Conservation (phyloP, 2,329 filamentous ascomycete species). For the Penicillium hordei region DNA sequence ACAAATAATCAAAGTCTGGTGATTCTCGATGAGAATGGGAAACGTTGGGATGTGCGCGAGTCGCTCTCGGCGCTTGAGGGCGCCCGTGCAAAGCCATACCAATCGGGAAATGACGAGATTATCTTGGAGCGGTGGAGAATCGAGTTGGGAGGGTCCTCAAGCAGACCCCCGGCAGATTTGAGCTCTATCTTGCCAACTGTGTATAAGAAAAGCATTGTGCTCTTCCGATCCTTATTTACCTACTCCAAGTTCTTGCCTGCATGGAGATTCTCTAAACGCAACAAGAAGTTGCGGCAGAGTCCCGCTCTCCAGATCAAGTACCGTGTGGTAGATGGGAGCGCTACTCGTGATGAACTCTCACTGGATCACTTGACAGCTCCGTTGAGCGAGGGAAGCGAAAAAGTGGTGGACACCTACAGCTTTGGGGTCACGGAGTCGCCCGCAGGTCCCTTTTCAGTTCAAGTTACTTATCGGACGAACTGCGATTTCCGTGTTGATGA, state of each 20-base stretch:
- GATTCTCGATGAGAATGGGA: conserved; percentile 81
- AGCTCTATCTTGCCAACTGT: conserved; percentile 72
- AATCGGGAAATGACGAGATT: conserved; percentile 64
- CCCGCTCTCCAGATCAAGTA: conserved; percentile 71
- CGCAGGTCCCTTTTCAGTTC: conserved; percentile 76
- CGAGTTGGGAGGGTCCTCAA: conserved; percentile 66
- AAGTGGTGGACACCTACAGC: conserved; percentile 71
- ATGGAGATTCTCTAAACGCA: conserved; percentile 77
- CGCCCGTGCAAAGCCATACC: conserved; percentile 42
- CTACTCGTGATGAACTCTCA: conserved; percentile 51
- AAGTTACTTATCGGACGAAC: conserved; percentile 80
- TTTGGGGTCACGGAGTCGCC: conserved; percentile 86
- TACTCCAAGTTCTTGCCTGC: conserved; percentile 79
- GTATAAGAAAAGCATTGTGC: conserved; percentile 95
- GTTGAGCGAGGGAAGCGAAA: conserved; percentile 62
- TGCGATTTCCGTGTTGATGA: conserved; percentile 91
- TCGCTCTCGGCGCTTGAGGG: conserved; percentile 67
- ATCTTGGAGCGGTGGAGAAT: conserved; percentile 89
- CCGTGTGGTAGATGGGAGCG: conserved; percentile 66
- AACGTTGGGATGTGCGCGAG: conserved; percentile 88
- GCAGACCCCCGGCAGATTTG: conserved; percentile 57
- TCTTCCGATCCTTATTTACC: conserved; percentile 85
- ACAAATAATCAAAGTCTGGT: conserved; percentile 84
- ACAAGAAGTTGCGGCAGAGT: conserved; percentile 67
- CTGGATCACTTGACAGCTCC: conserved; percentile 71